Evolutionary conservation across 1,284 basidiomycete species (phyloP).

Genomic region (Entoloma clypeatum): DNA sequence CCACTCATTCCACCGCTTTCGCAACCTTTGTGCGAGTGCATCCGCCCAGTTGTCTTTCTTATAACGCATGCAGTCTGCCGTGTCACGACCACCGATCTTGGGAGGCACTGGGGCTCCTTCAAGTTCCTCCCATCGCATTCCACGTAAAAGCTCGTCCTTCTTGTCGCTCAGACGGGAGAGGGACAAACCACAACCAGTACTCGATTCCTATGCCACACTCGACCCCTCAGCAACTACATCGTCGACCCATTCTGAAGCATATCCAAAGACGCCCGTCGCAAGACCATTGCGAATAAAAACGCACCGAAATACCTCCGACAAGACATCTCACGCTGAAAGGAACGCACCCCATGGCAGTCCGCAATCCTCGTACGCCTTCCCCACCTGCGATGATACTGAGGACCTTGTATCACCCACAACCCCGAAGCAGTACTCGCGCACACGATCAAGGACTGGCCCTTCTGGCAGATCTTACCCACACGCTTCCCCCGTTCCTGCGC

Average conservation of each 20-base stretch:
- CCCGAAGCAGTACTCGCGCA: slow-evolving; percentile 35
- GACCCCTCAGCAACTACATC: slow-evolving; percentile 22
- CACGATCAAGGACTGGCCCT: slow-evolving; percentile 55
- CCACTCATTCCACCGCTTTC: too few relatives aligned
- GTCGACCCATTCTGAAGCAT: slow-evolving; percentile 35
- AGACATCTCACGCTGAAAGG: too few relatives aligned
- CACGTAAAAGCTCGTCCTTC: slow-evolving; percentile 51
- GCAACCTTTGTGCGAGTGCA: too few relatives aligned
- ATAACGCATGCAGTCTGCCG: slow-evolving; percentile 33
- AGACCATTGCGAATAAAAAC: slow-evolving; percentile 22
- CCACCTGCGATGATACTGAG: slow-evolving; percentile 29
- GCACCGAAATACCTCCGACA: slow-evolving; percentile 19
- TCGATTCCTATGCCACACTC: slow-evolving; percentile 25
- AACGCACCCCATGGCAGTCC: slow-evolving; percentile 14
- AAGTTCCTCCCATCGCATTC: slow-evolving; percentile 33
- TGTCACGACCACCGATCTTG: slow-evolving; percentile 31
- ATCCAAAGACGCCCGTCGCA: slow-evolving; percentile 25
- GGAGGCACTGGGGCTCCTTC: slow-evolving; percentile 23
- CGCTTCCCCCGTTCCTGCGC: slow-evolving; percentile 36
- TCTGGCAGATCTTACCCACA: slow-evolving; percentile 43
- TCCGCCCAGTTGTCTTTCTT: slow-evolving; percentile 9
- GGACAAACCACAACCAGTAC: slow-evolving; percentile 34
- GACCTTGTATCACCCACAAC: slow-evolving; percentile 24
- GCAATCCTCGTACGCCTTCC: slow-evolving; percentile 31
- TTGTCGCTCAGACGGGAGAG: slow-evolving; percentile 52